Conservation (phyloP, 2,329 filamentous ascomycete genomes). For the Colletotrichum caudatum region DNA sequence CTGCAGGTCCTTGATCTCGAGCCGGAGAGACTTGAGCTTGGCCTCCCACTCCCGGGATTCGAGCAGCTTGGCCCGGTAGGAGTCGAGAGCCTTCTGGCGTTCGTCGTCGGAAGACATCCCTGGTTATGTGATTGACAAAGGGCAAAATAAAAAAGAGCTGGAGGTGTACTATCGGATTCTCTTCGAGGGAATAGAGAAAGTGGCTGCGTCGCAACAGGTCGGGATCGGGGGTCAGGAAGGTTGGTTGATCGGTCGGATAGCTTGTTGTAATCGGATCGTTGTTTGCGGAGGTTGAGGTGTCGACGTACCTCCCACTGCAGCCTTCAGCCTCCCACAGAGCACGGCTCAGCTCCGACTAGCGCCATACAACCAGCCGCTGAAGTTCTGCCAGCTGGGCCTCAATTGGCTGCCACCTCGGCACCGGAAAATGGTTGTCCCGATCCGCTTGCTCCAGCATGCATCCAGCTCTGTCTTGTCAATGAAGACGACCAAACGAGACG, state of each 20-base stretch:
- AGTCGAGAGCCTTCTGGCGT: constrained; percentile 77
- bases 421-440: constrained; percentile 3
- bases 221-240: constrained; percentile 2
- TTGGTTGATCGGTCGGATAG: constrained; percentile 22
- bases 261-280: constrained; percentile 39
- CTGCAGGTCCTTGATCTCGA: constrained; percentile 96
- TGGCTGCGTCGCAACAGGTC: neutral
- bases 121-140: constrained; percentile 13
- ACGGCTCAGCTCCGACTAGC: constrained; percentile 35
- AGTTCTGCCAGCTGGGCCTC: constrained; percentile 26
- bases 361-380: constrained; percentile 15
- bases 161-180: neutral
- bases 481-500: neutral
- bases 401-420: neutral
- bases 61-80: constrained; percentile 84
- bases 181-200: constrained; percentile 5
- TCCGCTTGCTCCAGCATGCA: neutral
- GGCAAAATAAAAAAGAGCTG: neutral
- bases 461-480: neutral
- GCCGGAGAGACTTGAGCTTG: constrained; percentile 91
- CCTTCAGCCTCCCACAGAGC: constrained; percentile 34
- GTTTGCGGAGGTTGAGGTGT: constrained; percentile 40
- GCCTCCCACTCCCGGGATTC: constrained; percentile 99
- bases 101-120: constrained; percentile 68
- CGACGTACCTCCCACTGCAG: constrained; percentile 40